phyloP scores from a whole-genome alignment of 177 flowering plant genomes.

The Tripterygium wilfordii region DNA sequence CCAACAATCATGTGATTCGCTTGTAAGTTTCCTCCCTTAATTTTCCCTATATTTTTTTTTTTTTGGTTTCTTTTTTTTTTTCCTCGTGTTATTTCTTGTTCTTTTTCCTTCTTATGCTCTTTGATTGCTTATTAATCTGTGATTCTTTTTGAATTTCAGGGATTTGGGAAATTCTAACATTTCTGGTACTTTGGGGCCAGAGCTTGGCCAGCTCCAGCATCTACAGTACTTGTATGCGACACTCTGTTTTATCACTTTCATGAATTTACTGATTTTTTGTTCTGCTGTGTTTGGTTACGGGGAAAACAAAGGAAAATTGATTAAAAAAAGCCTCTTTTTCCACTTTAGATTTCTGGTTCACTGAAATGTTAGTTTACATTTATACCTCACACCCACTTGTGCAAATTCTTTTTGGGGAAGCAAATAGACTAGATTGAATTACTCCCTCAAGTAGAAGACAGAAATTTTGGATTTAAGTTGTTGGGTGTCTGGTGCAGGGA shows the following conservation, averaged over 20 bases:
- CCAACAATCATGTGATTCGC: conserved; percentile 63
- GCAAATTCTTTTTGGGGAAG: no score
- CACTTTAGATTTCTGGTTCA: no score
- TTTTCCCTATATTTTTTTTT: not conserved
- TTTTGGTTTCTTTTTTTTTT: not conserved
- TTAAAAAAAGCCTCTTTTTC: no score
- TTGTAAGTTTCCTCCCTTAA: conserved; percentile 34
- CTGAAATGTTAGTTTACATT: no score
- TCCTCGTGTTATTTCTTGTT: not conserved
- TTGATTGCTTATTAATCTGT: no score
- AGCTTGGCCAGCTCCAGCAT: conserved; percentile 66
- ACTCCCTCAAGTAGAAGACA: no score
- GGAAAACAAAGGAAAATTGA: no score
- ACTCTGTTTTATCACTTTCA: not conserved
- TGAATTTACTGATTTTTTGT: not conserved
- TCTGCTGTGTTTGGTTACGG: not conserved
- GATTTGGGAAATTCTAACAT: conserved; percentile 80
- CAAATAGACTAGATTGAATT: no score
- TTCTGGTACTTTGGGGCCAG: conserved; percentile 71
- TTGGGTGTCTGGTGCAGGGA: conserved; percentile 45
- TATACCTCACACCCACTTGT: no score
- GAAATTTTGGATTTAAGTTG: not conserved
- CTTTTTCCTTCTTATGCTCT: not conserved
- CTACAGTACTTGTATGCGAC: conserved; percentile 66
- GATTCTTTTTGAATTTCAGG: conserved; percentile 35